Conservation (phyloP, 116 monocot genomes). For the Phalaenopsis hybrid region DNA sequence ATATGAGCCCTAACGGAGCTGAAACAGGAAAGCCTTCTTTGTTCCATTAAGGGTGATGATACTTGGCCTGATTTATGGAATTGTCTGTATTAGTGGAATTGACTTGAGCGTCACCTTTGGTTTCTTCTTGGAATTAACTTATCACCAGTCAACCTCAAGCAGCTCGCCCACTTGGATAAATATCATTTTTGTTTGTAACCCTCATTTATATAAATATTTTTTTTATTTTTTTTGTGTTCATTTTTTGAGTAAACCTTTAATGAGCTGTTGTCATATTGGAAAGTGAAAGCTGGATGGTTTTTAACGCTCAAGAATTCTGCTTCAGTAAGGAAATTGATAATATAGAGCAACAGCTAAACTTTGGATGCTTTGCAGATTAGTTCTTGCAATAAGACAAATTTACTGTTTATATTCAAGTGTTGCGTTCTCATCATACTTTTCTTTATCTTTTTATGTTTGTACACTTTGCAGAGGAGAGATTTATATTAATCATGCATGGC, state of each 20-base stretch:
- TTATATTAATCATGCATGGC: neutral
- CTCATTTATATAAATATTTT: neutral
- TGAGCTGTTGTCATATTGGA: neutral
- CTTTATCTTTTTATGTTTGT: neutral
- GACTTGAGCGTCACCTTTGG: neutral
- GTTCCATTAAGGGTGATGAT: too few species aligned
- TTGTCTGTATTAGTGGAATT: neutral
- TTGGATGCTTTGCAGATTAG: neutral
- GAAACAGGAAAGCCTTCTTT: too few species aligned
- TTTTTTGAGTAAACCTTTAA: neutral
- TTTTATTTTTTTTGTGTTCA: neutral
- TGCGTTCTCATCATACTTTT: neutral
- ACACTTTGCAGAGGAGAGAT: neutral
- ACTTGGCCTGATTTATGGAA: neutral
- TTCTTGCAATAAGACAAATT: neutral
- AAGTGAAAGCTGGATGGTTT: neutral
- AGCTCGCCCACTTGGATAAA: neutral
- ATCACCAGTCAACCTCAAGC: neutral
- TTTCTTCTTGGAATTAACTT: neutral
- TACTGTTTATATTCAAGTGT: neutral
- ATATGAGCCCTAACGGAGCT: too few species aligned
- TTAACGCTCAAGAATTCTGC: neutral
- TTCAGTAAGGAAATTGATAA: neutral
- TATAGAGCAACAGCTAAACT: neutral
- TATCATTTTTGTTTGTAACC: neutral